Percentiles rank a stretch among this genome's conserved stretches.
Conservation (phyloP, 768 basidiomycete genomes). For the Tylopilus felleus region DNA sequence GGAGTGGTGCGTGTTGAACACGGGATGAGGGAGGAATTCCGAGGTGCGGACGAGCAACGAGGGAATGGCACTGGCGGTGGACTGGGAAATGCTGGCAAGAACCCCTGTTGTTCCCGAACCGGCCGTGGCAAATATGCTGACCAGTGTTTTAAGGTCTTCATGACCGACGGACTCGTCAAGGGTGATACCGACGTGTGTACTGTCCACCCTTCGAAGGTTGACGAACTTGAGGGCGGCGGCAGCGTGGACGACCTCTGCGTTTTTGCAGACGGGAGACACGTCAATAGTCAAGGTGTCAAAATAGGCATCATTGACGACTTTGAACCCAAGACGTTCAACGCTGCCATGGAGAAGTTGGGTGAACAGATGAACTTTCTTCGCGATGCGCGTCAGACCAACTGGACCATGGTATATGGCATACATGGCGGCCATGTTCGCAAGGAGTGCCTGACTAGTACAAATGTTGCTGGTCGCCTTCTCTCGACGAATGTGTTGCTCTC, state of each 20-base stretch:
- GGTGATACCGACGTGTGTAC: constrained; percentile 76
- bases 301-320: constrained; percentile 63
- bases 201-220: constrained; percentile 80
- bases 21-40: constrained; percentile 75
- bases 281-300: constrained; percentile 91
- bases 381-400: constrained; percentile 77
- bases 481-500: constrained; percentile 94
- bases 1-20: constrained; percentile 96
- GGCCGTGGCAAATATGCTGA: constrained; percentile 78
- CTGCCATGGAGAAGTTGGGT: constrained; percentile 70
- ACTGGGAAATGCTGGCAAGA: constrained; percentile 46
- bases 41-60: constrained; percentile 55
- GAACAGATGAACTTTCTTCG: constrained; percentile 84
- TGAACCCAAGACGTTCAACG: constrained; percentile 73
- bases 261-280: constrained; percentile 55
- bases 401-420: constrained; percentile 97
- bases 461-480: constrained; percentile 99
- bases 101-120: constrained; percentile 48
- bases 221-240: constrained; percentile 62
- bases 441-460: constrained; percentile 94
- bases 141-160: constrained; percentile 68
- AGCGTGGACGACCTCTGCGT: constrained; percentile 63
- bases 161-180: constrained; percentile 87
- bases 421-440: constrained; percentile 99
- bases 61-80: constrained; percentile 47